A percentile compares a stretch with the other conserved stretches of the same genome.
Evolutionary conservation across 2,329 filamentous ascomycete genomes (phyloP).

Genomic region (Colletotrichum sp.): DNA sequence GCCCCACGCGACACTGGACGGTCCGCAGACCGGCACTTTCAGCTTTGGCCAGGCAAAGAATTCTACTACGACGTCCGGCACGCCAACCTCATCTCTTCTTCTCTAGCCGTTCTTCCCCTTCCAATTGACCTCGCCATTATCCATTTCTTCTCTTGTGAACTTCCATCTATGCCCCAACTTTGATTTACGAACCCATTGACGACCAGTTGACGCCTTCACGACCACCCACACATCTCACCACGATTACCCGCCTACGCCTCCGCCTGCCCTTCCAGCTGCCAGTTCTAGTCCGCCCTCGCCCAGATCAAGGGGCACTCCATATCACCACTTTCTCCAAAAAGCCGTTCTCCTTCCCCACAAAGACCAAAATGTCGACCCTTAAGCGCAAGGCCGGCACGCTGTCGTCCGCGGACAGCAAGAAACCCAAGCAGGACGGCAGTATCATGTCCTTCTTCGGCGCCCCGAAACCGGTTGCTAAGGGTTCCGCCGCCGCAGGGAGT

Average conservation of each 20-base stretch:
- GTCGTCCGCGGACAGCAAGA: slow-evolving; percentile 63
- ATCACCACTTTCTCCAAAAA: background rate
- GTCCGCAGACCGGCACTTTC: slow-evolving; percentile 6
- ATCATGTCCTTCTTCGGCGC: slow-evolving; percentile 90
- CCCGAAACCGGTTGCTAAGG: slow-evolving; percentile 56
- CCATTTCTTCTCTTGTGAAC: background rate
- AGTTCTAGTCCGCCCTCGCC: background rate
- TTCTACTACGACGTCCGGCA: background rate
- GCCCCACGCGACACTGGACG: background rate
- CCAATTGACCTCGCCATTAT: background rate
- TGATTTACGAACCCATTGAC: background rate
- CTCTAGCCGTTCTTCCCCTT: background rate
- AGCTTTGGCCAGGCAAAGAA: background rate
- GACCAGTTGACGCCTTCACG: background rate
- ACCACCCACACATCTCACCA: background rate
- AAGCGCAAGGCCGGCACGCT: slow-evolving; percentile 69
- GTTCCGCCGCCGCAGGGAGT: background rate
- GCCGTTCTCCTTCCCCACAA: background rate
- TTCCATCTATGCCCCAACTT: background rate
- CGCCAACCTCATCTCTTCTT: background rate
- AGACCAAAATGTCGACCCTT: slow-evolving; percentile 54
- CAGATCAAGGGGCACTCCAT: background rate
- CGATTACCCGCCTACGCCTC: background rate
- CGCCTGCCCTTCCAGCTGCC: background rate
- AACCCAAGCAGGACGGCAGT: slow-evolving; percentile 74